Evolutionary conservation across 192 early-diverging fungal genomes (phyloP), one percentile per base, ranked within the genome.

Genomic region (Phlyctochytrium planicorne): DNA sequence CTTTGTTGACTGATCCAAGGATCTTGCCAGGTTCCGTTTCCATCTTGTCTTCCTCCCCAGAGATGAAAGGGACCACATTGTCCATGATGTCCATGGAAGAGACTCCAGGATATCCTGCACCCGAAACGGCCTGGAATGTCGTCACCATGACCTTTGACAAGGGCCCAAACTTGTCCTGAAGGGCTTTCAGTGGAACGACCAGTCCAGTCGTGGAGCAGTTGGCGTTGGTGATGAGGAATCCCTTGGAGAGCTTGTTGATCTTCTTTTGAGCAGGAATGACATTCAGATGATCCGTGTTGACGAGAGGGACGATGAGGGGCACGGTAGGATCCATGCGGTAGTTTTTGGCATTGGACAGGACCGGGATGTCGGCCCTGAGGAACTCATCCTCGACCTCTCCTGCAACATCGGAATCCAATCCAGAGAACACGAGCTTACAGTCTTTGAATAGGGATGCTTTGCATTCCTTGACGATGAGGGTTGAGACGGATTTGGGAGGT

Each of bases 171-270:
- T 47, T 85, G 75, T 97, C 91, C 74, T 94, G 89, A 14, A 85
- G 67, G 1, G 80, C 72, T 67, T 85, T 82, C 60, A 98, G 80
- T 14, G 96, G 90, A 75, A 95, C 93, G 16, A 96, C 95, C 34
- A 98, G 84, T 25, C 97, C 97, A 2, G 97, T 93, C 52, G 97
- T 94, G n/a, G 97, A 95, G 80, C 97, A 98, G 82, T 98, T 98
- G 52, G 95, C 91, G 82, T 97, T 98, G 27, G 97, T 97, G 60
- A 97, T 87, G 25, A 98, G 74, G 75, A 96, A 94, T 40, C 96
- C 96, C 59, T 81, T 78, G 50, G 84, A 75, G 1, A 77, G 63
- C 29, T 84, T 82, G 59, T 81, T 76, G 1, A 68, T 56, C 2
- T 47, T 65, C 17, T 92, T 86, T 78, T 96, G 94, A 67, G 87